phyloP scores from a whole-genome alignment of 1,284 basidiomycete species.

The Omphalotus olearius region DNA sequence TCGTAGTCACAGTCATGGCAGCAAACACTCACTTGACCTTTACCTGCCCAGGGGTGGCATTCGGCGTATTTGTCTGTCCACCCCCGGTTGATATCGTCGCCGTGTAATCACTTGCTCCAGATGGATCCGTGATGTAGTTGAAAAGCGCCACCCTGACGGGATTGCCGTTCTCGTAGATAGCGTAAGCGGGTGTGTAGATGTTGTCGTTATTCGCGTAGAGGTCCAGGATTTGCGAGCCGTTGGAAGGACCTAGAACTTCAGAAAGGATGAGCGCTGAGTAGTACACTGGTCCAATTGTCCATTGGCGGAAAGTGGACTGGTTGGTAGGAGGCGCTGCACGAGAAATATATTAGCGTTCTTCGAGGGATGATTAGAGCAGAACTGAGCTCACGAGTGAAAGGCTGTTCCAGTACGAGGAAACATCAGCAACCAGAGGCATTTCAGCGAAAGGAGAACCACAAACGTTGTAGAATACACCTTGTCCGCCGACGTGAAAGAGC shows the following conservation, averaged over 20 bases:
- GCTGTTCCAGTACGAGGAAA: constrained; percentile 24
- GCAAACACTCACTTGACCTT: constrained; percentile 48
- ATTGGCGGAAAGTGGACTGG: constrained; percentile 50
- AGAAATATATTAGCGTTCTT: neutral
- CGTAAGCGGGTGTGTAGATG: constrained; percentile 65
- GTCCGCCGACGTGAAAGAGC: constrained; percentile 62
- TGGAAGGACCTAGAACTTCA: constrained; percentile 65
- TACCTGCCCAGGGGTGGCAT: constrained; percentile 34
- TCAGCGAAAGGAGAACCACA: constrained; percentile 17
- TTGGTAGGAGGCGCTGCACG: constrained; percentile 46
- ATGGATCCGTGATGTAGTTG: constrained; percentile 60
- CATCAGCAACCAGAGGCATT: neutral
- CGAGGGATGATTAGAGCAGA: constrained; percentile 5
- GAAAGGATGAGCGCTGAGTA: constrained; percentile 67
- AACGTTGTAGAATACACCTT: constrained; percentile 65
- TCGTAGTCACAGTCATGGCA: neutral
- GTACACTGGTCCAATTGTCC: constrained; percentile 66
- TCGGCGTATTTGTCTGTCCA: constrained; percentile 22
- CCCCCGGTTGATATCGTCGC: constrained; percentile 43
- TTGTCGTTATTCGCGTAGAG: constrained; percentile 44
- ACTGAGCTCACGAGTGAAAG: constrained; percentile 42
- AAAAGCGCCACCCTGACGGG: constrained; percentile 59
- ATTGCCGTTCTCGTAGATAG: constrained; percentile 59
- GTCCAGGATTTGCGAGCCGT: constrained; percentile 57
- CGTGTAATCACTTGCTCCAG: constrained; percentile 46